Percentiles rank a stretch among this genome's conserved stretches.
These are phyloP conservation scores for Talaromyces rugulosus DNA, from an alignment of 2,329 filamentous ascomycete genomes.

Conservation along the genomic window DNA sequence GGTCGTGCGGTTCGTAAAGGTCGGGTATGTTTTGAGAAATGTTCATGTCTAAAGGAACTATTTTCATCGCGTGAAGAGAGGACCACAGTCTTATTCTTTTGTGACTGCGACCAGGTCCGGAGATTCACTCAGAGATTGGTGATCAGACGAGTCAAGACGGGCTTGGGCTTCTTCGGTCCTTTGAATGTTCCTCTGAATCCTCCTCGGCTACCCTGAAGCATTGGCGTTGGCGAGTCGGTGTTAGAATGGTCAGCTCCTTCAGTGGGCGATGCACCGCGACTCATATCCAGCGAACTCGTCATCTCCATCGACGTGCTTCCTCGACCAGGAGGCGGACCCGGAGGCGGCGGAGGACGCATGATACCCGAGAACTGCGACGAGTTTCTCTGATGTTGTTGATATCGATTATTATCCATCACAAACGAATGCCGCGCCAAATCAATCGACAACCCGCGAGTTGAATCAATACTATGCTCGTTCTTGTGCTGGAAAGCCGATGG, in stretches of 20 bases:
- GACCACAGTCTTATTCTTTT: not conserved
- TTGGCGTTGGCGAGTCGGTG: not conserved
- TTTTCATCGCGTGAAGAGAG: not conserved
- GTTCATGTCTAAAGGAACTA: not conserved
- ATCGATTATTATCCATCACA: not conserved
- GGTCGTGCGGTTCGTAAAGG: not conserved
- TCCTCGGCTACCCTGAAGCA: not conserved
- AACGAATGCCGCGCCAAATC: slow-evolving; percentile 8
- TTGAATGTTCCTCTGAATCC: not conserved
- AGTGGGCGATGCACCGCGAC: not conserved
- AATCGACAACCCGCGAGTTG: slow-evolving; percentile 8
- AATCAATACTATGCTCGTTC: slow-evolving; percentile 8
- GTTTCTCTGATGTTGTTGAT: not conserved
- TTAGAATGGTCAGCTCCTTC: not conserved
- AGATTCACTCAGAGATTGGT: slow-evolving; percentile 19
- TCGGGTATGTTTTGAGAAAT: not conserved
- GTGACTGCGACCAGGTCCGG: not conserved
- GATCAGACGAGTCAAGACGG: slow-evolving; percentile 31
- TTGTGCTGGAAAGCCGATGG: slow-evolving; percentile 26
- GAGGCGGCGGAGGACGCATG: not conserved
- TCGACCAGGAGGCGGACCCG: not conserved
- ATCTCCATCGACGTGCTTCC: not conserved
- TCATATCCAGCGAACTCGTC: not conserved
- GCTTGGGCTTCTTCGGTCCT: slow-evolving; percentile 22
- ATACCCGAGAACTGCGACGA: slow-evolving; percentile 6